Conservation (phyloP, 345 rosid species). For the Aquilaria yunnanensis region DNA sequence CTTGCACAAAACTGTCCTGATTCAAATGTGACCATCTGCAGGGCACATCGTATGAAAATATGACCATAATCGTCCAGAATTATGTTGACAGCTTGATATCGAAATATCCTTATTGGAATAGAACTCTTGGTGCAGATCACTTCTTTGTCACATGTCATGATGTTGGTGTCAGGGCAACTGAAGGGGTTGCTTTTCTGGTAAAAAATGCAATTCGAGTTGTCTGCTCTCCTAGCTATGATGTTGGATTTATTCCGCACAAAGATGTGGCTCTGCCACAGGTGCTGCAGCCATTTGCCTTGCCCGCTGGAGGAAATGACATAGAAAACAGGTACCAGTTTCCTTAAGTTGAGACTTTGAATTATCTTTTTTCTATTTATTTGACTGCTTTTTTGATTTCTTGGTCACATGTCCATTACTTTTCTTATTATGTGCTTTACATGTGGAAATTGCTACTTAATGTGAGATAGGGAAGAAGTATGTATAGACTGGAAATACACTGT, state of each 20-base stretch:
- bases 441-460: too few relatives aligned
- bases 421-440: too few relatives aligned
- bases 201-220: conserved; percentile 93
- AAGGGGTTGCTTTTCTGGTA: conserved; percentile 66
- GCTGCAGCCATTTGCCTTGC: conserved; percentile 88
- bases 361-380: too few relatives aligned
- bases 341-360: background rate
- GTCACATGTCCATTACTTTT: too few relatives aligned
- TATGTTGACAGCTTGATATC: conserved; percentile 61
- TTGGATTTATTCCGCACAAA: conserved; percentile 89
- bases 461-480: too few relatives aligned
- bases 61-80: conserved; percentile 77
- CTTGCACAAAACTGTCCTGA: background rate
- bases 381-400: too few relatives aligned
- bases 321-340: conserved; percentile 53
- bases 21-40: conserved; percentile 20
- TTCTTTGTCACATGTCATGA: conserved; percentile 97
- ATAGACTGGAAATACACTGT: too few relatives aligned
- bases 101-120: conserved; percentile 93
- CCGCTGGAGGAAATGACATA: conserved; percentile 81
- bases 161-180: conserved; percentile 92
- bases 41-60: conserved; percentile 93
- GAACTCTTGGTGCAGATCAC: conserved; percentile 96
- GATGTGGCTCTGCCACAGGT: conserved; percentile 97
- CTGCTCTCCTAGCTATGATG: conserved; percentile 97